Percentiles rank a stretch among this genome's conserved stretches.
phyloP scores from a whole-genome alignment of 345 rosid species.

The Rhodamnia rubescens region DNA sequence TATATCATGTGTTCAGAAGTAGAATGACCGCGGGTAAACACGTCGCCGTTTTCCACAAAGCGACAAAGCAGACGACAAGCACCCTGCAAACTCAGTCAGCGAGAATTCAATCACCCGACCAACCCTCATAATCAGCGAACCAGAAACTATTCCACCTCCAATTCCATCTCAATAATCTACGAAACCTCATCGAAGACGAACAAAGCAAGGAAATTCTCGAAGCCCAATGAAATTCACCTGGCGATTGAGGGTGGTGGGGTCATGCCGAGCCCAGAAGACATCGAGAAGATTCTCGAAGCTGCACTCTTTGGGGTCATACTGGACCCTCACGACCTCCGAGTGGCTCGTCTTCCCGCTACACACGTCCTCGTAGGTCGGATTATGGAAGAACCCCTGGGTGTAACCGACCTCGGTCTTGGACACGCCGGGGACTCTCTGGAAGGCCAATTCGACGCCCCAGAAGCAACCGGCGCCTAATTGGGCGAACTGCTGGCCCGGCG shows the following conservation, averaged over 20 bases:
- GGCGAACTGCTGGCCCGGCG: constrained; percentile 62
- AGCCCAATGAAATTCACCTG: constrained; percentile 38
- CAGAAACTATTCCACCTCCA: not conserved
- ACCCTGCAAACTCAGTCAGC: not conserved
- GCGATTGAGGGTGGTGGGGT: constrained; percentile 86
- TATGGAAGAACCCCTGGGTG: constrained; percentile 45
- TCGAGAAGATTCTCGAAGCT: constrained; percentile 60
- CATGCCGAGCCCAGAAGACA: constrained; percentile 80
- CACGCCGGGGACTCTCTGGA: constrained; percentile 79
- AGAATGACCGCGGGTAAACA: not conserved
- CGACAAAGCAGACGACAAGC: not conserved
- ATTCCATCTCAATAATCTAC: not conserved
- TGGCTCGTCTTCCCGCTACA: constrained; percentile 68
- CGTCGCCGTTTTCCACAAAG: not conserved
- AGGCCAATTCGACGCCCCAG: constrained; percentile 88
- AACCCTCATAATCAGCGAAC: not conserved
- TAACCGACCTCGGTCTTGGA: constrained; percentile 86
- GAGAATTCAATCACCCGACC: not conserved
- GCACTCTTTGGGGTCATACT: constrained; percentile 75
- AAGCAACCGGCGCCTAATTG: constrained; percentile 97
- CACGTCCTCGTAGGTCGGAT: constrained; percentile 70
- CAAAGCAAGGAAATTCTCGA: not conserved
- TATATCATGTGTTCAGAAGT: not conserved
- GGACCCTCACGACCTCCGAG: constrained; percentile 76
- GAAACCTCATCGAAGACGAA: not conserved